phyloP scores from a whole-genome alignment of 148 eudicot genomes.

The Amaranthus palmeri region DNA sequence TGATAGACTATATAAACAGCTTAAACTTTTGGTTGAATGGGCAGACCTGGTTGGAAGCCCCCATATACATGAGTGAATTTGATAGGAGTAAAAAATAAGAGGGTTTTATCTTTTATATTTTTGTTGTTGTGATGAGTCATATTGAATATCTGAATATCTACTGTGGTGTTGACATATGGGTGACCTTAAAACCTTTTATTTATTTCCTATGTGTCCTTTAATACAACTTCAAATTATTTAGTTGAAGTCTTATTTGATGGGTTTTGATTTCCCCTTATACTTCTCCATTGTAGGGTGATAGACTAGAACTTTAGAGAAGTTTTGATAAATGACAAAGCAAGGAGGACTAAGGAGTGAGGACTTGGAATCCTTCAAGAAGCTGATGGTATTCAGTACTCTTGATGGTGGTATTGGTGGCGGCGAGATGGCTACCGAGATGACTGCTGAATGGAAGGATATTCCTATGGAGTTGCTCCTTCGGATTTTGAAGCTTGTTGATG shows the following conservation, averaged over 20 bases:
- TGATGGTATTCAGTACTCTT: slow-evolving; percentile 52
- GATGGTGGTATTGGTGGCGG: slow-evolving; percentile 21
- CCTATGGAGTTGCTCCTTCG: slow-evolving; percentile 86
- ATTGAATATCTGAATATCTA: slow-evolving; percentile 14
- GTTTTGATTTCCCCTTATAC: slow-evolving; percentile 9
- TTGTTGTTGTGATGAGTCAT: slow-evolving; percentile 19
- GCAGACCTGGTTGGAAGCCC: too few relatives aligned
- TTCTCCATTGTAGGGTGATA: slow-evolving; percentile 1
- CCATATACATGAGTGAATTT: background rate
- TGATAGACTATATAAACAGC: too few relatives aligned
- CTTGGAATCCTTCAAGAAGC: slow-evolving; percentile 53
- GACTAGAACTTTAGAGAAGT: background rate
- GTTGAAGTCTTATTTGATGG: slow-evolving; percentile 3
- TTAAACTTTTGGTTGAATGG: too few relatives aligned
- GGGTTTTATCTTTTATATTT: background rate
- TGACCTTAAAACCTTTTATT: background rate
- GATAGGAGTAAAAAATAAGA: background rate
- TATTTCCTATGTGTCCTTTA: slow-evolving; percentile 5
- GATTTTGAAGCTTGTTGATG: slow-evolving; percentile 72
- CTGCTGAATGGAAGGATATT: slow-evolving; percentile 73
- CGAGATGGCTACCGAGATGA: slow-evolving; percentile 35
- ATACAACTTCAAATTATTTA: slow-evolving; percentile 4
- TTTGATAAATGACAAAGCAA: slow-evolving; percentile 29
- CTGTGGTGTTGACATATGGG: slow-evolving; percentile 27
- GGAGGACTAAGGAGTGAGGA: slow-evolving; percentile 44